These are phyloP conservation scores for Podospora appendiculata DNA, from an alignment of 495 filamentous ascomycete species.

Conservation along the genomic window DNA sequence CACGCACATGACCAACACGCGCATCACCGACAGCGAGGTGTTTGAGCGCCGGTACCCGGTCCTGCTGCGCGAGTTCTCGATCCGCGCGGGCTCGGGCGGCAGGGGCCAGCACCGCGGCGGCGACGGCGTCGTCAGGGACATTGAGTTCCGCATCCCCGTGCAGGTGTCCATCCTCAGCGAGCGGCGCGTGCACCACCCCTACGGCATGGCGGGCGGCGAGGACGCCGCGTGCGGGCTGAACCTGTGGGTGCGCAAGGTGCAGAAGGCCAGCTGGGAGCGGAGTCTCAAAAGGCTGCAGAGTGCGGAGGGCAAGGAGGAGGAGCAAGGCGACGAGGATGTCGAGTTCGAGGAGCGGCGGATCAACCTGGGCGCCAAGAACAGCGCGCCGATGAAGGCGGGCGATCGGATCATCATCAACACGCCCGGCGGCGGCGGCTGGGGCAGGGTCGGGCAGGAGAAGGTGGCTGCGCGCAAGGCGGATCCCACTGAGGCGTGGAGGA, in stretches of 20 bases:
- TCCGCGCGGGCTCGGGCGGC: constrained; percentile 64
- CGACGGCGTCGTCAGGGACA: constrained; percentile 86
- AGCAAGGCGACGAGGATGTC: constrained; percentile 22
- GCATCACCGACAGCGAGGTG: constrained; percentile 94
- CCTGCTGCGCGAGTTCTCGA: constrained; percentile 71
- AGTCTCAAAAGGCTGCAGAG: constrained; percentile 25
- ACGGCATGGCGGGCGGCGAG: constrained; percentile 82
- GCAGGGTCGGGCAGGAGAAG: constrained; percentile 49
- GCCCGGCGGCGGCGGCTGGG: constrained; percentile 70
- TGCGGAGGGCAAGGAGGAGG: constrained; percentile 15
- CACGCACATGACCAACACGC: constrained; percentile 98
- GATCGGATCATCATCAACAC: constrained; percentile 74
- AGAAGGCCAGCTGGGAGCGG: constrained; percentile 37
- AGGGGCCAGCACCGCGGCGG: constrained; percentile 72
- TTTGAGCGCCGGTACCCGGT: constrained; percentile 93
- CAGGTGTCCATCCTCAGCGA: constrained; percentile 87
- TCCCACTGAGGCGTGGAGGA: constrained; percentile 52
- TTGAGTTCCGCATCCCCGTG: constrained; percentile 86
- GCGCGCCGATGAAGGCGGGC: constrained; percentile 73
- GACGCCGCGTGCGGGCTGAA: constrained; percentile 76
- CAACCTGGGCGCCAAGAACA: constrained; percentile 91
- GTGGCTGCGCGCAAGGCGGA: constrained; percentile 33
- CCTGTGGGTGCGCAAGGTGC: constrained; percentile 70
- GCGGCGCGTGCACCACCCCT: constrained; percentile 77
- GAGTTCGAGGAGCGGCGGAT: constrained; percentile 61